Evolutionary conservation across 768 basidiomycete genomes (phyloP), one percentile per base, ranked within the genome.

Genomic region (Kwoniella sp.): DNA sequence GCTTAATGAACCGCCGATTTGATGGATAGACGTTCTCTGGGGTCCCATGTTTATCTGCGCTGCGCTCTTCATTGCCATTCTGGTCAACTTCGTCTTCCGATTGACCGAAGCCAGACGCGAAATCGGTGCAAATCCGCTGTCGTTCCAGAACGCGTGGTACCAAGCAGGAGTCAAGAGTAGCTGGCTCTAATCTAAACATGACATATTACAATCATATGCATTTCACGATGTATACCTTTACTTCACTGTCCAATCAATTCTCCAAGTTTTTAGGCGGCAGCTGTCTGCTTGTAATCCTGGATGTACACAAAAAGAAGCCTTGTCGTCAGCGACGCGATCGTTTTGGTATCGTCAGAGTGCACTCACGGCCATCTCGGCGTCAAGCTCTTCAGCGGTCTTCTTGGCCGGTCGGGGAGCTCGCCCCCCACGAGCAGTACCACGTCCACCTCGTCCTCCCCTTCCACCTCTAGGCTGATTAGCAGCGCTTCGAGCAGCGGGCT

Each of bases 301-400:
- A n/a, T n/a, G n/a, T 2, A 54, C 22, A 28, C 13, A 9, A 41
- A 41, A 31, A 26, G 28, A 31, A 51, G n/a, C n/a, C n/a, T n/a
- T n/a, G n/a, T n/a, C n/a, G n/a, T n/a, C n/a, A n/a, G n/a, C n/a
- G n/a, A 31, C n/a, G 4, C 2, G 29, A 1, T 29, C 12, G 9
- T 8, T 17, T n/a, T 28, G 4, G 17, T 7, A 55, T n/a, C n/a
- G 23, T 9, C 15, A 7, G 31, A 2, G 0, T n/a, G 22, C 2
- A 79, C 87, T 41, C 65, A 95, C 95, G 86, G 90, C 90, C 95
- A 98, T 98, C 85, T 98, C 95, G 8, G 94, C 93, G 79, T 98
- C 95, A 48, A 98, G 86, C 78, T 94, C 92, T 31, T 91, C 95
- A 2, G 84, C 91, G 23, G 87, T 87, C 84, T 95, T 95, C 61